Base-by-base conservation (phyloP, 441 rosid genomes). In the Eugenia klotzschiana region DNA sequence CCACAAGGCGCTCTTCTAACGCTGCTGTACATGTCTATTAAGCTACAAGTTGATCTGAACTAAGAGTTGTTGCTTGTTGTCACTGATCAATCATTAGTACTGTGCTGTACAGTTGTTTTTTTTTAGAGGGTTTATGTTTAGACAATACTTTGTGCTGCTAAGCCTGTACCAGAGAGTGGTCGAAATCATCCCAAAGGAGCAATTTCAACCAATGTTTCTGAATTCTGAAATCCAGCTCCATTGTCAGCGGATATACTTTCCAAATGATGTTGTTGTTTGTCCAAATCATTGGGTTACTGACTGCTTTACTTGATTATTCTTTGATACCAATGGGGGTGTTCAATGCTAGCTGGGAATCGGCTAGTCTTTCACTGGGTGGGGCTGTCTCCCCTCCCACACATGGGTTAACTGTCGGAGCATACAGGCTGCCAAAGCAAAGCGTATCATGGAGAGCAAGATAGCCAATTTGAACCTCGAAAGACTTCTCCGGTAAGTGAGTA, bases 1-100 rank as follows among this genome's bases (percentile, higher is more conserved):
- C 98, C 97, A 1, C 97, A 93, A 55, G 96, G 98, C 50, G 98
- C 97, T 79, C 93, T 96, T 37, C 92, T 95, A 49, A 85, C 94
- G 0, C 94, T 96, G 52, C 83, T 96, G 83, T 94, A 93, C 88
- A 93, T 95, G 98, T 95, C 98, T 16, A 91, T 96, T 81, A 96
- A 94, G 90, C 92, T 96, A 82, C 96, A 93, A 86, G 89, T 81
- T 26, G 95, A 93, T 88, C 83, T 93, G 2, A 90, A 84, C 50
- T 91, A 86, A 86, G 91, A 72, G 46, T 73, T 56, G 55, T 26
- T 79, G 37, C 49, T 50, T 79, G 33, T 50, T 26, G 15, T 37
- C 77, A 20, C 46, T 20, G 10, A 37, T 0, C 11, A 20, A 69
- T 69, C 73, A 33, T 20, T 69, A 69, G 25, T 20, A 9, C 46